Conservation (phyloP, 257 asterid species). For the Solanum bulbocastanum region DNA sequence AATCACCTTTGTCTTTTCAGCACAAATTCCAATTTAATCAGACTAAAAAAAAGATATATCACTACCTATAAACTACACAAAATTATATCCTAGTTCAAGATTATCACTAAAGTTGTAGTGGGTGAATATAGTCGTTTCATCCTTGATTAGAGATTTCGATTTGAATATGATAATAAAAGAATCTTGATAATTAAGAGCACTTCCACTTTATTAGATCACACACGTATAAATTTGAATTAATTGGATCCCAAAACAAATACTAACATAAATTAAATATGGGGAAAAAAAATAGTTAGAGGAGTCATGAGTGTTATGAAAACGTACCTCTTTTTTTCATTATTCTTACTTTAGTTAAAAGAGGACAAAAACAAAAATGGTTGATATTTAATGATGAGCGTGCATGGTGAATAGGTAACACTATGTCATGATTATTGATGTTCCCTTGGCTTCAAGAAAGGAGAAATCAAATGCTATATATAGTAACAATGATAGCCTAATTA, state of each 20-base stretch:
- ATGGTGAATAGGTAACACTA: not conserved
- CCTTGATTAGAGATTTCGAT: not conserved
- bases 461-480: not conserved
- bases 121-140: not conserved
- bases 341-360: not conserved
- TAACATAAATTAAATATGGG: not conserved
- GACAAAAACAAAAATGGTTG: not conserved
- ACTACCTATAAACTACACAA: not conserved
- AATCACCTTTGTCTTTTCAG: too few relatives aligned
- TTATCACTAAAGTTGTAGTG: not conserved
- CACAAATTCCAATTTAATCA: too few relatives aligned
- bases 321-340: not conserved
- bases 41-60: too few relatives aligned
- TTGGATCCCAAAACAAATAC: not conserved
- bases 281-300: not conserved
- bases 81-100: not conserved
- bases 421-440: not conserved
- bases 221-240: not conserved
- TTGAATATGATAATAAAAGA: too few relatives aligned
- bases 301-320: not conserved
- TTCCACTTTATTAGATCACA: not conserved
- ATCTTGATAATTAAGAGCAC: not conserved
- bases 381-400: not conserved
- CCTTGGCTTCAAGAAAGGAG: not conserved
- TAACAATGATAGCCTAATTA: not conserved